A percentile compares a stretch with the other conserved stretches of the same genome.
These are phyloP conservation scores for Eucalyptus victrix DNA, from an alignment of 345 rosid genomes.

Conservation along the genomic window DNA sequence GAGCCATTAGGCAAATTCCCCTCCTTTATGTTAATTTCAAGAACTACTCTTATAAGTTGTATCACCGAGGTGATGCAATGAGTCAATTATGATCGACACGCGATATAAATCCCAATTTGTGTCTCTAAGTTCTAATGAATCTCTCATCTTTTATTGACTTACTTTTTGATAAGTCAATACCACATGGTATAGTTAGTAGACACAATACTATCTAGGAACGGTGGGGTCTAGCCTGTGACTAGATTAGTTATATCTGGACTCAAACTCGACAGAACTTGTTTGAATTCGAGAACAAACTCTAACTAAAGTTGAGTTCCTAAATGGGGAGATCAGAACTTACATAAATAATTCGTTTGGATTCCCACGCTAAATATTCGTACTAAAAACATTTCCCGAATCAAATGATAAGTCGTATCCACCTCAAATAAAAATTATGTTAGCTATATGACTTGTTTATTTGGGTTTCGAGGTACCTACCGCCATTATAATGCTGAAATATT, in stretches of 20 bases:
- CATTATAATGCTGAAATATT: neutral
- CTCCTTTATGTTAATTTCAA: neutral
- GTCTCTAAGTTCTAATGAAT: rapidly evolving
- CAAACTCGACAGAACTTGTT: neutral
- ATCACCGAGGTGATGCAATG: rapidly evolving
- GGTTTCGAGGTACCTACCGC: neutral
- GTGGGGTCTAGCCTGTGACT: neutral
- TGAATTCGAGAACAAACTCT: neutral
- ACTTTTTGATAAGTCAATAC: too few species aligned
- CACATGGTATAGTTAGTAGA: neutral
- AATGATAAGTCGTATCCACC: neutral
- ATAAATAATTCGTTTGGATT: neutral
- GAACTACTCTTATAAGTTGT: neutral
- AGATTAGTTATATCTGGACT: neutral
- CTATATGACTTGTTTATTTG: neutral
- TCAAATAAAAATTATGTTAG: neutral
- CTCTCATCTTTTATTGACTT: too few species aligned
- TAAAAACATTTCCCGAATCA: neutral
- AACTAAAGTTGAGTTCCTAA: neutral
- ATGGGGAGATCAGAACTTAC: neutral
- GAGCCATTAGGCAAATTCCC: too few species aligned
- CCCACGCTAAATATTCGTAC: neutral
- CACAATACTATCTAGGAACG: neutral
- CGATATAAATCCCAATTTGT: neutral
- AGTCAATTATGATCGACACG: neutral